Base-by-base conservation (phyloP, 2,329 filamentous ascomycete genomes). In the Clarireedia monteithiana region DNA sequence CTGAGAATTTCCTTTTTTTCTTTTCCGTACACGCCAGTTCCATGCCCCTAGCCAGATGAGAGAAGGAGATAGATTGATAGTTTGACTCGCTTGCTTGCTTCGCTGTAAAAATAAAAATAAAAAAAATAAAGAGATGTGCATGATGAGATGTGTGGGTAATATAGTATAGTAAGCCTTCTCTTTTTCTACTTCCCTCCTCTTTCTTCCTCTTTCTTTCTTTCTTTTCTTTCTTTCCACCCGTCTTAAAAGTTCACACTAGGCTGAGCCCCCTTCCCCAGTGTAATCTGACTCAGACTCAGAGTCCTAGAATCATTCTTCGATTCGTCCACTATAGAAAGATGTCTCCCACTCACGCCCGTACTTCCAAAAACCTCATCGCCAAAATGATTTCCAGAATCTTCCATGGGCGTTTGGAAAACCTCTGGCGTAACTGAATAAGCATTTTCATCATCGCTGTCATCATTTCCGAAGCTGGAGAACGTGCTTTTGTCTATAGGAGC, bases 271-370 rank as follows among this genome's bases (percentile, higher is more conserved):
- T 24, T 55, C 14, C 47, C 47, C 24, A 79, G 70, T 1, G 81
- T 84, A 62, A 85, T 68, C 65, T 82, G 80, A 58, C 81, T 81
- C 10, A 86, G 73, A 27, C 81, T 88, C 64, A 89, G 75, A 45
- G 82, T 85, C 60, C 81, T 79, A 23, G 81, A 81, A 1, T 83
- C 81, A 66, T 74, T 81, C 59, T 79, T 78, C 50, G 83, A 81
- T 66, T 74, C 81, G 59, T 79, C 77, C 52, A 20, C 34, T 20
- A 40, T 12, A n/a, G 38, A 12, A 40, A 12, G 5, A 9, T 15
- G n/a, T 44, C 36, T n/a, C 17, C 17, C 46, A 27, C 12, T 6
- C 27, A 36, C 48, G 46, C 2, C 51, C 40, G 39, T 34, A 55
- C 69, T 40, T 58, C 68, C 64, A 53, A 68, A 68, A 15, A 66